Evolutionary conservation across 2,329 filamentous ascomycete genomes (phyloP).

Genomic region (Apiospora phragmitis): DNA sequence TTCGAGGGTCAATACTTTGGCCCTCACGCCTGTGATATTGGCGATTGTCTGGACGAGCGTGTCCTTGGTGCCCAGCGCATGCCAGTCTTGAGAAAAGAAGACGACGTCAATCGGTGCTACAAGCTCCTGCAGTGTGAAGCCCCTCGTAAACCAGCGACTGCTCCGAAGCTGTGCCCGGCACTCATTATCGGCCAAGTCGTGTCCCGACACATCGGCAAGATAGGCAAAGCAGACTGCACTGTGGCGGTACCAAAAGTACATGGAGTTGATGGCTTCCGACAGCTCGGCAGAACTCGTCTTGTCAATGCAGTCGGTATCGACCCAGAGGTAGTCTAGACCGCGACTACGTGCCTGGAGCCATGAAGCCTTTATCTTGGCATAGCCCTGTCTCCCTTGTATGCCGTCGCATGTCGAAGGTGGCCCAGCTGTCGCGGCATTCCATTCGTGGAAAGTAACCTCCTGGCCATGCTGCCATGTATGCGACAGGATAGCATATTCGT

Average conservation of each 20-base stretch:
- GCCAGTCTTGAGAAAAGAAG: conserved; percentile 7
- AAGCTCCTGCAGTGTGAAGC: conserved; percentile 9
- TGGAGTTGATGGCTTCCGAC: conserved; percentile 4
- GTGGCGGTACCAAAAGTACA: neutral
- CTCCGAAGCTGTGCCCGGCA: neutral
- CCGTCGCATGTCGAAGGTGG: too few species aligned
- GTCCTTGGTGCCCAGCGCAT: conserved; percentile 1
- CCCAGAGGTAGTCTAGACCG: neutral
- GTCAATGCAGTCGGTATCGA: conserved; percentile 6
- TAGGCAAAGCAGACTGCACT: conserved; percentile 1
- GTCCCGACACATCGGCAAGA: neutral
- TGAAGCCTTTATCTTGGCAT: neutral
- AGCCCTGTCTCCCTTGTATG: neutral
- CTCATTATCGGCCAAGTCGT: neutral
- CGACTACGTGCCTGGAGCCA: neutral
- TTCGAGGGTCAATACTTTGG: conserved; percentile 19
- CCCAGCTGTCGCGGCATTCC: neutral
- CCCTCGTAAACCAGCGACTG: conserved; percentile 7
- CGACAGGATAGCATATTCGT: conserved; percentile 22
- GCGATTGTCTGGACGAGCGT: neutral
- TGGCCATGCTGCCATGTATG: conserved; percentile 22
- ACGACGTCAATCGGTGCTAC: neutral
- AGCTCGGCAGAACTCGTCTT: neutral
- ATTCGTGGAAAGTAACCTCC: conserved; percentile 15
- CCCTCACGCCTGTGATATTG: conserved; percentile 16